These are phyloP conservation scores for Amanita polypyramis DNA, from an alignment of 768 basidiomycete genomes.

Conservation along the genomic window DNA sequence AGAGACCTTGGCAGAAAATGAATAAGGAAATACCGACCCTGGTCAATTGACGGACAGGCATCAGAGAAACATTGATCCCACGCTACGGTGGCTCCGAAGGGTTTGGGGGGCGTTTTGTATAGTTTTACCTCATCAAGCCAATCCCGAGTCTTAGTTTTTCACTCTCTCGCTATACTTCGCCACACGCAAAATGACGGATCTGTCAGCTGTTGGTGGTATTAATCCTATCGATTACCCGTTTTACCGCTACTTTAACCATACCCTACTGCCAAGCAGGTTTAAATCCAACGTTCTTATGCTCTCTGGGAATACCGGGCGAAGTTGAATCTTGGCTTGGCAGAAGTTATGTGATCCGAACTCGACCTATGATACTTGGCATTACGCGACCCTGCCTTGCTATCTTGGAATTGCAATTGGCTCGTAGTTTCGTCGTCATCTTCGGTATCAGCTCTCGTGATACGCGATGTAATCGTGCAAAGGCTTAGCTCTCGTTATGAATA, in stretches of 20 bases:
- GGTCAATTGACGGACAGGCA: too few species aligned
- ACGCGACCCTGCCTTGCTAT: neutral
- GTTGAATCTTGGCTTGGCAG: neutral
- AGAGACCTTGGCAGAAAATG: too few species aligned
- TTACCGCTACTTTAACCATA: too few species aligned
- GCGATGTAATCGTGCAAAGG: too few species aligned
- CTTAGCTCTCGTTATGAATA: too few species aligned
- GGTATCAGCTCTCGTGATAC: too few species aligned
- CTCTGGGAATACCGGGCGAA: neutral
- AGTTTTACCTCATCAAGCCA: too few species aligned
- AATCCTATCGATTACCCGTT: neutral
- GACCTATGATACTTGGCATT: neutral
- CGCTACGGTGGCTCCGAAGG: too few species aligned
- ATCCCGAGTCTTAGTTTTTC: neutral
- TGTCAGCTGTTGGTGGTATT: neutral
- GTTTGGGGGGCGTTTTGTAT: too few species aligned
- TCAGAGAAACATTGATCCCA: too few species aligned
- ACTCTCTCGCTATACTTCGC: neutral
- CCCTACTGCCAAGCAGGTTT: neutral
- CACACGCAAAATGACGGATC: neutral
- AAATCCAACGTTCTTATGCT: neutral
- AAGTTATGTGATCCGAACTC: neutral
- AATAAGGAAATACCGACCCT: too few species aligned
- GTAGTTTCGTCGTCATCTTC: neutral
- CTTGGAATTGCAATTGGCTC: neutral